phyloP scores from a whole-genome alignment of 1,284 basidiomycete species.

The Boletus hoseneyae region DNA sequence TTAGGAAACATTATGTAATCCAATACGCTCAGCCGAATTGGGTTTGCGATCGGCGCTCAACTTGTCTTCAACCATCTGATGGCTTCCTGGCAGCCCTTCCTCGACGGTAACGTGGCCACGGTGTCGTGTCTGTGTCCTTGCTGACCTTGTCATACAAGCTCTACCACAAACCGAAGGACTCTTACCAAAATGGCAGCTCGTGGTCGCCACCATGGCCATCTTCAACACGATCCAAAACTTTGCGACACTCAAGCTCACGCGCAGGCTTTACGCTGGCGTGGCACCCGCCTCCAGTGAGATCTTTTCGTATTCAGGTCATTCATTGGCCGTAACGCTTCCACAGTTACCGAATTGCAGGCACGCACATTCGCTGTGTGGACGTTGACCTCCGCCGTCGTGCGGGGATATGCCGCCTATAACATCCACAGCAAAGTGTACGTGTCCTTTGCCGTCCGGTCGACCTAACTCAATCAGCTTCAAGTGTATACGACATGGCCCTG shows the following conservation, averaged over 20 bases:
- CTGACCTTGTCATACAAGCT: constrained; percentile 34
- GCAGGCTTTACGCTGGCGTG: constrained; percentile 69
- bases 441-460: neutral
- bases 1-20: constrained; percentile 32
- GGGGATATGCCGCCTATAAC: constrained; percentile 84
- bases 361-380: constrained; percentile 91
- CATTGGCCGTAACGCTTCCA: neutral
- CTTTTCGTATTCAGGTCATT: neutral
- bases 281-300: constrained; percentile 43
- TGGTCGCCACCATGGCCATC: constrained; percentile 71
- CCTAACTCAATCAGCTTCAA: constrained; percentile 33
- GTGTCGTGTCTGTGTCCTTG: neutral
- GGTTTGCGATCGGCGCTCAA: constrained; percentile 17
- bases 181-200: constrained; percentile 83
- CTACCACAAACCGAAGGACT: constrained; percentile 64
- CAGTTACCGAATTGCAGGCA: constrained; percentile 83
- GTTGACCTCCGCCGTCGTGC: constrained; percentile 74
- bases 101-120: constrained; percentile 21
- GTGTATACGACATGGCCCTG: constrained; percentile 88
- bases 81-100: constrained; percentile 16
- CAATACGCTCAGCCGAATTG: constrained; percentile 5
- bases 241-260: constrained; percentile 71
- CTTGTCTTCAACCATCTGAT: constrained; percentile 11
- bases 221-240: constrained; percentile 89
- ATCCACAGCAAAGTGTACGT: constrained; percentile 76